These are phyloP conservation scores for Exophiala sideris DNA, from an alignment of 2,329 filamentous ascomycete genomes.

Conservation along the genomic window DNA sequence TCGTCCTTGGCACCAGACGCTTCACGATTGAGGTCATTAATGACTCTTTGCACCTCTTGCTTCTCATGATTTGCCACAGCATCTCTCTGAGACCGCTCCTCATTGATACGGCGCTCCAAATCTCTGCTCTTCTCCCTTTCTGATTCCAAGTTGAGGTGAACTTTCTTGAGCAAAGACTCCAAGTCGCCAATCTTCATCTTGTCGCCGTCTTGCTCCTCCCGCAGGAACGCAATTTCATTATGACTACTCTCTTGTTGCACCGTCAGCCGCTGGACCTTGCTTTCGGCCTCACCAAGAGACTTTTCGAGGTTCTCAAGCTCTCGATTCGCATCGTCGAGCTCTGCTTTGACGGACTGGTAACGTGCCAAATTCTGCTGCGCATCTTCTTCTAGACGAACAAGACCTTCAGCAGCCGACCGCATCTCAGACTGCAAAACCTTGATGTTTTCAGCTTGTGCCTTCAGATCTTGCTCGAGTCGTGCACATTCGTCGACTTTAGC, in stretches of 20 bases:
- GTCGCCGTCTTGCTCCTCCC: constrained; percentile 94
- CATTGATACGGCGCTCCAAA: constrained; percentile 69
- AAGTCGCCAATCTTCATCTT: constrained; percentile 97
- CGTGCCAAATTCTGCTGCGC: constrained; percentile 73
- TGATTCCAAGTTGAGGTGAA: constrained; percentile 76
- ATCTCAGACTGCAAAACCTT: constrained; percentile 90
- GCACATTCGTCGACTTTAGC: constrained; percentile 68
- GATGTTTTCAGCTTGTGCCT: constrained; percentile 79
- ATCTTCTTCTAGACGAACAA: constrained; percentile 85
- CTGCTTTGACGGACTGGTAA: constrained; percentile 78
- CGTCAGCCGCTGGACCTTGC: constrained; percentile 80
- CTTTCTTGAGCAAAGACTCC: constrained; percentile 74
- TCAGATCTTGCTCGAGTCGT: constrained; percentile 67
- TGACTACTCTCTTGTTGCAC: constrained; percentile 92
- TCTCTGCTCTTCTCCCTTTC: constrained; percentile 75
- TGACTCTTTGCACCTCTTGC: constrained; percentile 87
- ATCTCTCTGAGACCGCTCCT: constrained; percentile 82
- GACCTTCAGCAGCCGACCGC: constrained; percentile 81
- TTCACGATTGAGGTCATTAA: constrained; percentile 89
- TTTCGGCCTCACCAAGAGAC: constrained; percentile 77
- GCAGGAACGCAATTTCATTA: constrained; percentile 87
- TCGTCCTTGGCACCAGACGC: constrained; percentile 81
- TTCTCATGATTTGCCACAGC: constrained; percentile 84
- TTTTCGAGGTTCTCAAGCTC: constrained; percentile 85
- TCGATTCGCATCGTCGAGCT: constrained; percentile 76